Conservation (phyloP, 805 yeast species). For the Danielozyma ontarioensis region DNA sequence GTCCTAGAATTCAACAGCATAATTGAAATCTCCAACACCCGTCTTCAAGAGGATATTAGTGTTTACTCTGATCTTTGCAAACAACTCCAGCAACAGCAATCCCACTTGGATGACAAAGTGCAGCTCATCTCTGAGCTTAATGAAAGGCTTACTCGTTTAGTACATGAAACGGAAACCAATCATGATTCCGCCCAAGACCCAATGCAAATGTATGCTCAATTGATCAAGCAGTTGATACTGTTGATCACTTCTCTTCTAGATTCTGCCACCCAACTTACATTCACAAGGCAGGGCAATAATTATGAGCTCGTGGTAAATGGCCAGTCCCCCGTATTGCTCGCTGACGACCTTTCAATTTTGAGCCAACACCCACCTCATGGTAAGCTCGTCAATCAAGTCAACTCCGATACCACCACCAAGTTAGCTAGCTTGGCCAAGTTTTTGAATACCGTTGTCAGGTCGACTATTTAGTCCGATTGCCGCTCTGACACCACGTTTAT, state of each 20-base stretch:
- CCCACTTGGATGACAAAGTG: constrained; percentile 3
- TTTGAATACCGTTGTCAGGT: too few relatives aligned
- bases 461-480: too few relatives aligned
- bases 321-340: too few relatives aligned
- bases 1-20: background rate
- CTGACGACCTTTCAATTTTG: too few relatives aligned
- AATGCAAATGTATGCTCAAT: constrained; percentile 11
- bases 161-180: constrained; percentile 1
- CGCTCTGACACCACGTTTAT: too few relatives aligned
- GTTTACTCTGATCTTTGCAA: constrained; percentile 8
- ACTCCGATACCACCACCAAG: too few relatives aligned
- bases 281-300: too few relatives aligned
- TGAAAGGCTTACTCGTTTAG: constrained; percentile 1
- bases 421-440: too few relatives aligned
- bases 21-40: constrained; percentile 8
- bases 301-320: too few relatives aligned
- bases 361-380: too few relatives aligned
- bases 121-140: constrained; percentile 3
- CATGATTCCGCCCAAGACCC: constrained; percentile 6
- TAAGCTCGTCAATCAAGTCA: too few relatives aligned
- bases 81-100: constrained; percentile 4
- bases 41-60: constrained; percentile 8
- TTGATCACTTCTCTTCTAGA: constrained; percentile 6
- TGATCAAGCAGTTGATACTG: constrained; percentile 8
- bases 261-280: too few relatives aligned